A percentile compares a stretch with the other conserved stretches of the same genome.
Conservation (phyloP, 2,329 filamentous ascomycete species). For the Sarocladium oryzae region DNA sequence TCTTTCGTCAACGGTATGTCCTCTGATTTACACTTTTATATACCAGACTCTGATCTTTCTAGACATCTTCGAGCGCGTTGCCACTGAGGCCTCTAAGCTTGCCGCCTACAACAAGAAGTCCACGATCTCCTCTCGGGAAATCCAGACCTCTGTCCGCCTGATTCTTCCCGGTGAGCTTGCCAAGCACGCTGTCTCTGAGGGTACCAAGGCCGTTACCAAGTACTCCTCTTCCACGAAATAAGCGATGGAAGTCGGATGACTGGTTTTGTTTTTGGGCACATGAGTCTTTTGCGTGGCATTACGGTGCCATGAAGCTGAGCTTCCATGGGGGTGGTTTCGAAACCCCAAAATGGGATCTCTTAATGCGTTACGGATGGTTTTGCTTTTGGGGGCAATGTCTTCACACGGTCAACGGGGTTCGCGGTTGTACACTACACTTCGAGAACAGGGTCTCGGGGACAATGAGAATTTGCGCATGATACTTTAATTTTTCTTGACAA, state of each 20-base stretch:
- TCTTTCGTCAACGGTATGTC: slow-evolving; percentile 94
- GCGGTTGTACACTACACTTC: slow-evolving; percentile 67
- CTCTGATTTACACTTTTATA: too few species aligned
- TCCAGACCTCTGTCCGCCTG: slow-evolving; percentile 96
- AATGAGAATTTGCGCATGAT: slow-evolving; percentile 57
- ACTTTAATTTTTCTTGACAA: slow-evolving; percentile 23
- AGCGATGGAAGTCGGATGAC: slow-evolving; percentile 44
- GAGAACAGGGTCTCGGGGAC: slow-evolving; percentile 53
- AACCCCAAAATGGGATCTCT: slow-evolving; percentile 44
- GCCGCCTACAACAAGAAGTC: slow-evolving; percentile 99
- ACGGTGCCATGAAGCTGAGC: slow-evolving; percentile 51
- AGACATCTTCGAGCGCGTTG: slow-evolving; percentile 99
- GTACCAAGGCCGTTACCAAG: slow-evolving; percentile 99
- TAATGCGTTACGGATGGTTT: slow-evolving; percentile 73
- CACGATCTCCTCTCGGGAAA: slow-evolving; percentile 98
- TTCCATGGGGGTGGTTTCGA: slow-evolving; percentile 31
- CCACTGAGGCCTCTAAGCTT: slow-evolving; percentile 97
- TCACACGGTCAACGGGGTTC: slow-evolving; percentile 64
- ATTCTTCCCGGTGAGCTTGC: slow-evolving; percentile 98
- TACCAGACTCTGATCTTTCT: neutral
- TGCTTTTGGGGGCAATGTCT: slow-evolving; percentile 62
- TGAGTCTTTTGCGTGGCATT: slow-evolving; percentile 45
- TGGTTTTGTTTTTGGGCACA: slow-evolving; percentile 55
- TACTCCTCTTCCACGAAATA: slow-evolving; percentile 99
- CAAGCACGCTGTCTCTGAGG: slow-evolving; percentile 99